These are phyloP conservation scores for Tricholoma bakamatsutake DNA, from an alignment of 768 basidiomycete genomes.

Conservation along the genomic window DNA sequence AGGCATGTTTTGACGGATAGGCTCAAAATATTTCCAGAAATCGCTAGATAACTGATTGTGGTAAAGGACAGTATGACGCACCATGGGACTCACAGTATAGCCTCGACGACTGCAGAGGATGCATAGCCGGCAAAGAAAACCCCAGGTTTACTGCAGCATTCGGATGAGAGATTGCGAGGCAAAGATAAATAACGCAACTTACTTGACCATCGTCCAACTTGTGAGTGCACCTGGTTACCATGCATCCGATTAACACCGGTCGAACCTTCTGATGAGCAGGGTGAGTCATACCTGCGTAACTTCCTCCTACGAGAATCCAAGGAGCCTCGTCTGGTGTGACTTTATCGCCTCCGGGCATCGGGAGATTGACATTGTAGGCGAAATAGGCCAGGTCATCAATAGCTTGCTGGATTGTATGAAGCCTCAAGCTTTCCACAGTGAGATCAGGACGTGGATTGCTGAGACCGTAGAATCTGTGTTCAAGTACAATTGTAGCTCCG, in stretches of 20 bases:
- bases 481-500: constrained; percentile 57
- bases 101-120: constrained; percentile 61
- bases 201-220: constrained; percentile 69
- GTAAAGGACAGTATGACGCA: background rate
- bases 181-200: constrained; percentile 13
- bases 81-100: constrained; percentile 37
- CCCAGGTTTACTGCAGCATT: constrained; percentile 43
- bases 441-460: constrained; percentile 67
- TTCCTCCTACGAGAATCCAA: constrained; percentile 47
- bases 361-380: constrained; percentile 55
- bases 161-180: background rate
- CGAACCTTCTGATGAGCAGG: background rate
- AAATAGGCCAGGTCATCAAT: constrained; percentile 72
- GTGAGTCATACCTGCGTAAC: constrained; percentile 36
- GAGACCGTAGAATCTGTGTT: constrained; percentile 73
- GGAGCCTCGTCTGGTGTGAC: constrained; percentile 51
- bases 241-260: background rate
- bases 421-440: constrained; percentile 45
- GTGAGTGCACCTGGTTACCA: constrained; percentile 29
- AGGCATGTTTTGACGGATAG: constrained; percentile 63
- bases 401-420: constrained; percentile 69
- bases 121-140: constrained; percentile 63
- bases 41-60: constrained; percentile 21
- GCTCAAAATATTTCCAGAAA: constrained; percentile 72
- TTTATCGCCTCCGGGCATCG: constrained; percentile 59